phyloP scores from a whole-genome alignment of 2,329 filamentous ascomycete genomes.

The Phyllosticta citriasiana region DNA sequence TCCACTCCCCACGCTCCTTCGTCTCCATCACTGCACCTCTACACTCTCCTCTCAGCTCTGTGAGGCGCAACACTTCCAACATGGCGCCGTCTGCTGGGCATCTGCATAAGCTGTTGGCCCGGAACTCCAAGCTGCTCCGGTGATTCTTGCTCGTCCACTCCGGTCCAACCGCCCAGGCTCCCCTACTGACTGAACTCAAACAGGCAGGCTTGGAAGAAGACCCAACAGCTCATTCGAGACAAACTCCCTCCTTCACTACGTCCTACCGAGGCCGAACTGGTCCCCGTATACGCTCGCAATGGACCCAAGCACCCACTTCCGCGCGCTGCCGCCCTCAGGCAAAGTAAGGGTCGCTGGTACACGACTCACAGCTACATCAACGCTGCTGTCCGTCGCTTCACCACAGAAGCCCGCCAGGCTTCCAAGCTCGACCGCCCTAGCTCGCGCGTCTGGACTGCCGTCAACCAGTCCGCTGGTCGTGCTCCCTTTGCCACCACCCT shows the following conservation, averaged over 20 bases:
- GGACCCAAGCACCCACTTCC: constrained; percentile 49
- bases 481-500: constrained; percentile 83
- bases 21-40: neutral
- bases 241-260: constrained; percentile 33
- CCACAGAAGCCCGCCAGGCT: constrained; percentile 34
- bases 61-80: constrained; percentile 11
- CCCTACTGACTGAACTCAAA: neutral
- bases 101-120: constrained; percentile 30
- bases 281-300: constrained; percentile 51
- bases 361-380: constrained; percentile 43
- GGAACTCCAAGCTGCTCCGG: constrained; percentile 32
- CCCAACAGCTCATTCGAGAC: constrained; percentile 35
- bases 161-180: neutral
- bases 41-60: constrained; percentile 7
- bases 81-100: constrained; percentile 31
- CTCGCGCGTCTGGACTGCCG: constrained; percentile 45
- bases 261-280: constrained; percentile 40
- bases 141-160: constrained; percentile 15
- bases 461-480: constrained; percentile 58
- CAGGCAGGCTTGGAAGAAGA: constrained; percentile 39
- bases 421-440: constrained; percentile 41
- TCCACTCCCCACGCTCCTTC: neutral
- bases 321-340: constrained; percentile 52
- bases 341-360: constrained; percentile 54
- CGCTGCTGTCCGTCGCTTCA: constrained; percentile 41